phyloP scores from a whole-genome alignment of 2,329 filamentous ascomycete species.

The Rhynchosporium graminicola region DNA sequence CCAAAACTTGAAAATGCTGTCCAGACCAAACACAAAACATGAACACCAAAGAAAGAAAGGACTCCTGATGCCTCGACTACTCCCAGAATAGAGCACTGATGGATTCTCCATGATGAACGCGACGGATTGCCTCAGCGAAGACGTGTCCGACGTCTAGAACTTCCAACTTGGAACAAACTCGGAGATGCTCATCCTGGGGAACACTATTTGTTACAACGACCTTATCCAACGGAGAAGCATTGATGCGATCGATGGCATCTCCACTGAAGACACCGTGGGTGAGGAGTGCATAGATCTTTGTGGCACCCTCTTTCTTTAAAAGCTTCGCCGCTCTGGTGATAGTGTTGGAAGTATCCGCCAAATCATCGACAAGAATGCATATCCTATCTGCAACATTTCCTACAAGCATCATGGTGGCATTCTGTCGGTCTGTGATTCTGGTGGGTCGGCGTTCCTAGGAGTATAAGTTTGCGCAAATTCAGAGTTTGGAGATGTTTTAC shows the following conservation, averaged over 20 bases:
- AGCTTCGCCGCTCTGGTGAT: slow-evolving; percentile 95
- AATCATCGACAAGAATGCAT: slow-evolving; percentile 89
- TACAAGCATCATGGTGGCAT: slow-evolving; percentile 94
- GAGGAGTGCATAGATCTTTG: slow-evolving; percentile 84
- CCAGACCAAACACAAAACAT: slow-evolving; percentile 9
- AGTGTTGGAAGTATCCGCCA: slow-evolving; percentile 95
- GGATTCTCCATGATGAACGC: slow-evolving; percentile 96
- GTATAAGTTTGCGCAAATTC: slow-evolving; percentile 41
- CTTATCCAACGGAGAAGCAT: slow-evolving; percentile 88
- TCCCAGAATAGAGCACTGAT: slow-evolving; percentile 86
- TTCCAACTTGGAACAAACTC: slow-evolving; percentile 81
- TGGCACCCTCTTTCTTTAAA: slow-evolving; percentile 94
- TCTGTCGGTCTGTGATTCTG: slow-evolving; percentile 83
- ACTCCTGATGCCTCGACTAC: slow-evolving; percentile 49
- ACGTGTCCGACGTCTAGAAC: slow-evolving; percentile 88
- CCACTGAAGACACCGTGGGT: slow-evolving; percentile 95
- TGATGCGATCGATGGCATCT: slow-evolving; percentile 91
- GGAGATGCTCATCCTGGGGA: slow-evolving; percentile 79
- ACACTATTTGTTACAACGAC: slow-evolving; percentile 95
- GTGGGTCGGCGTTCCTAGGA: slow-evolving; percentile 82
- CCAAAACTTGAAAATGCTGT: slow-evolving; percentile 26
- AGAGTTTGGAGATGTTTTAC: slow-evolving; percentile 50
- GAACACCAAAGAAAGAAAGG: slow-evolving; percentile 18
- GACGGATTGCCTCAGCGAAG: slow-evolving; percentile 92
- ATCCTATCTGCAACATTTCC: slow-evolving; percentile 79